Conservation (phyloP, 73 alveolate genomes). For the Tetrahymena borealis region DNA sequence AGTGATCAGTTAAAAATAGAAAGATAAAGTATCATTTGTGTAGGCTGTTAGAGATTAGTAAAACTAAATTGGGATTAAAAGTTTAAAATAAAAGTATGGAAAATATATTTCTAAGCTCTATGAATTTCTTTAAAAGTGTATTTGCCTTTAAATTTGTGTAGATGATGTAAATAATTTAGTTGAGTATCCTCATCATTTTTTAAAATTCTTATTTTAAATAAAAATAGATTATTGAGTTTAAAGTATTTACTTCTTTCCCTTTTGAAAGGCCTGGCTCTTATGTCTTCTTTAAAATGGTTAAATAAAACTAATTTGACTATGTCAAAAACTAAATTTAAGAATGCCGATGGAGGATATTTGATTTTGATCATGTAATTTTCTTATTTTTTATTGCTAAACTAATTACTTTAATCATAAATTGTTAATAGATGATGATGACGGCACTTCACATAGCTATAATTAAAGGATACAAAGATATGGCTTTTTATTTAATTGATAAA, state of each 20-base stretch:
- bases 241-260: neutral
- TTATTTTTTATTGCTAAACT: neutral
- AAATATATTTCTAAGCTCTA: neutral
- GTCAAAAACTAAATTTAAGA: neutral
- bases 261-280: neutral
- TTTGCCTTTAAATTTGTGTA: neutral
- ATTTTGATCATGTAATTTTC: neutral
- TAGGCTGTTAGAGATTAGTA: neutral
- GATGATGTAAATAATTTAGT: neutral
- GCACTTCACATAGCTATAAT: neutral
- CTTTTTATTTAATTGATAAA: neutral
- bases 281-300: neutral
- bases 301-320: neutral
- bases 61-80: neutral
- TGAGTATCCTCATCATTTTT: neutral
- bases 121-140: neutral
- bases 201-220: neutral
- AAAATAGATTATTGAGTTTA: neutral
- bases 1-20: neutral
- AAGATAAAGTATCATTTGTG: neutral
- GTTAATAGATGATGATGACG: neutral
- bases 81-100: neutral
- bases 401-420: too few relatives aligned
- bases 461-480: neutral
- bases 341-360: neutral